Evolutionary conservation across 768 basidiomycete genomes (phyloP), one percentile per base, ranked within the genome.

Genomic region (Mycena metata): DNA sequence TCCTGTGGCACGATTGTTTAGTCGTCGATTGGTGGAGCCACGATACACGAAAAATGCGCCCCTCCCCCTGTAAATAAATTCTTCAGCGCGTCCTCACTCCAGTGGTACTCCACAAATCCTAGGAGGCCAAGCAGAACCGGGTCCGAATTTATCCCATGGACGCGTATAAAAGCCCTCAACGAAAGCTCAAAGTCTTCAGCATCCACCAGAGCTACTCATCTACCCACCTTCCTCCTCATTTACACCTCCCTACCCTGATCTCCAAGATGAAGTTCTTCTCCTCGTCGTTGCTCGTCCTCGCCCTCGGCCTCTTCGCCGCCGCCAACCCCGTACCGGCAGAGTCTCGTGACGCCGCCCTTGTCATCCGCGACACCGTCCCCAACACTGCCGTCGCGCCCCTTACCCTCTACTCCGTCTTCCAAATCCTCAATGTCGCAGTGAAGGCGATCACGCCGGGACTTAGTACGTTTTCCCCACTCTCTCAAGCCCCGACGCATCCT

Each of bases 241-340:
- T 6, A 42, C 43, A 17, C 9, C 51, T 21, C 43, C n/a, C n/a
- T 19, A 11, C 42, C 59, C 13, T 13, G 3, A 30, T 6, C 30
- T 41, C 6, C 36, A 65, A 56, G 2, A 66, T 59, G 64, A 51
- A 47, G 59, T 49, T 59, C 56, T 45, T 54, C 63, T 23, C 62
- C 11, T 47, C 56, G 9, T 58, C 50, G 26, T 26, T 64, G 15
- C 39, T 56, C 47, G 56, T 66, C 30, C 15, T 59, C 30, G 39
- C 49, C 2, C 56, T 58, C 39, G 41, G 56, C 49, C 24, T 59
- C 57, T 51, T 59, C 57, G 39, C 19, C 41, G 39, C 6, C 13
- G 64, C 64, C 6, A 58, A 41, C 57, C 64, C 57, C 11, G 15
- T 23, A 1, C 55, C 43, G 30, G 30, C 30, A 30, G 30, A 30